Evolutionary conservation across 129 eudicot species (phyloP).

Genomic region (Chrysanthemum makinoi): DNA sequence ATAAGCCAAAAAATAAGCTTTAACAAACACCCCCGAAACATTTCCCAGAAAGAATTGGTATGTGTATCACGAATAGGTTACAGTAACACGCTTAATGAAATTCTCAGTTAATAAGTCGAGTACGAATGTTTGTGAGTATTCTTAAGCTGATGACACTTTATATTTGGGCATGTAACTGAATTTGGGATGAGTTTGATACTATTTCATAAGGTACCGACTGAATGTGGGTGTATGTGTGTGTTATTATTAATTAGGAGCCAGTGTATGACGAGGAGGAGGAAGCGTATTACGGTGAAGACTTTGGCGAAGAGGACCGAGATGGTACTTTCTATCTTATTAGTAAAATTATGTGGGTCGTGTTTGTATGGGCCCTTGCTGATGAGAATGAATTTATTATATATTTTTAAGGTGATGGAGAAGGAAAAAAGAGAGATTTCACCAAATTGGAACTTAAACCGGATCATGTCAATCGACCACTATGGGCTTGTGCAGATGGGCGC

Average conservation of each 20-base stretch:
- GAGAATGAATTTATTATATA: conserved; percentile 4
- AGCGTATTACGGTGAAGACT: conserved; percentile 45
- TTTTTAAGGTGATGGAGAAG: conserved; percentile 47
- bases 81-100: no score
- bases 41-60: no score
- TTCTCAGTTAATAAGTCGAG: no score
- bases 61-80: no score
- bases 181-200: background rate
- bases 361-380: background rate
- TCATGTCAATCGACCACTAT: conserved; percentile 77
- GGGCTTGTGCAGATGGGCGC: conserved; percentile 97
- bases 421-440: conserved; percentile 65
- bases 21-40: no score
- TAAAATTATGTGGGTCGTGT: background rate
- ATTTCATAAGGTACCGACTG: background rate
- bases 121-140: no score
- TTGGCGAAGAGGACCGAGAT: conserved; percentile 49
- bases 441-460: conserved; percentile 89
- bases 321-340: conserved; percentile 38
- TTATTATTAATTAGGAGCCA: conserved; percentile 36
- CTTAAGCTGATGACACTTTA: background rate
- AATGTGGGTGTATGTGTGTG: background rate
- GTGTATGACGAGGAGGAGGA: conserved; percentile 46
- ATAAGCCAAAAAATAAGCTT: background rate
- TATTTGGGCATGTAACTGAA: background rate